Base-by-base conservation (phyloP, 2,329 filamentous ascomycete genomes). In the Scortechinia acanthostroma region DNA sequence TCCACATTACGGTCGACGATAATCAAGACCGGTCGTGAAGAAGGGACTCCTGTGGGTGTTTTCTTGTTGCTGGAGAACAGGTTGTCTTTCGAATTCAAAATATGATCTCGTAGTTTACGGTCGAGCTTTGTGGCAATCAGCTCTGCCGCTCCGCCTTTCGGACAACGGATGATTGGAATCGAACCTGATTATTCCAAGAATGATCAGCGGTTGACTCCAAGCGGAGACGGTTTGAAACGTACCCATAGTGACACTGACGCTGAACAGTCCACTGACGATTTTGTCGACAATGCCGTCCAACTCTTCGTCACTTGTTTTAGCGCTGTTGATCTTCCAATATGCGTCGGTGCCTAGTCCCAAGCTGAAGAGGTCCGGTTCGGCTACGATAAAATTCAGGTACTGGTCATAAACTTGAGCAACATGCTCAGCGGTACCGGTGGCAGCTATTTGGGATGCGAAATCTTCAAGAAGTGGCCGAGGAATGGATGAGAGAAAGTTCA, bases 51-150 rank as follows among this genome's bases (percentile, higher is more conserved):
- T 1, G 74, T 63, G 6, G 17, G 6, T 6, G 73, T 49, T 86
- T 75, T 44, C 82, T 74, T 47, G 65, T 69, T 16, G 33, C 69
- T 66, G 0, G 90, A 94, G 63, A 98, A 98, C 3, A 98, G 77
- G 58, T 96, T 97, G 59, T 96, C 91, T 69, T 96, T 97, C 13
- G 91, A 95, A 64, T 97, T 97, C 50, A 98, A 76, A 45, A 97
- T 88, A 61, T 98, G 93, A 58, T 98, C 93, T 56, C 93, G 83
- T 19, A 98, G 78, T 63, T 97, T 98, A 48, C 93, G 83, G 61
- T 98, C 93, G 20, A 98, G 80, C 58, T 95, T 95, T 14, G 88
- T 87, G 14, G 90, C 86, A 52, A 98, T 94, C 73, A 95, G 86
- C 60, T 97, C 91, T 14, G 93, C 91, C 3, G 93, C 89, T 25